Percentiles rank a stretch among this genome's conserved stretches.
Conservation (phyloP, 140 eudicot genomes). For the Erigeron philadelphicus region DNA sequence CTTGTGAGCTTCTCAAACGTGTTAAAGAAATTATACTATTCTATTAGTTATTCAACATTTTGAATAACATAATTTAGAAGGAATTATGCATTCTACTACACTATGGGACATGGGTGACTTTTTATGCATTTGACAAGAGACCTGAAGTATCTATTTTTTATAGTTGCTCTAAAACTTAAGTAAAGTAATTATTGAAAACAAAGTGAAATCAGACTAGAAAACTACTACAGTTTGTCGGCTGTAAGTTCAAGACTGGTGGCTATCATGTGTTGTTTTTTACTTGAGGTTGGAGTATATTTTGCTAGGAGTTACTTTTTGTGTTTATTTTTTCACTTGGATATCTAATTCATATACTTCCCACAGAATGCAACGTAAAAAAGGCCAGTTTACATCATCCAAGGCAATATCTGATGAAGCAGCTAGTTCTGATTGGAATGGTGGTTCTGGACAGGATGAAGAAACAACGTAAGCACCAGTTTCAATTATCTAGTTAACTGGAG, state of each 20-base stretch:
- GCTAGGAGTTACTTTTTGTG: background rate
- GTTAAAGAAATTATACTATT: too few relatives aligned
- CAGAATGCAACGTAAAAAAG: conserved; percentile 96
- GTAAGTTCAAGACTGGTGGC: background rate
- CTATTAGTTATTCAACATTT: too few relatives aligned
- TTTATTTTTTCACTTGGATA: background rate
- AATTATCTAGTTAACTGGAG: background rate
- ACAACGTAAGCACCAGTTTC: conserved; percentile 46
- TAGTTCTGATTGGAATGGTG: conserved; percentile 66
- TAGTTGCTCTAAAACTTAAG: background rate
- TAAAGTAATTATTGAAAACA: background rate
- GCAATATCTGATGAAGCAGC: conserved; percentile 61
- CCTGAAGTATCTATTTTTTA: too few relatives aligned
- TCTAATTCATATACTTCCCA: conserved; percentile 2
- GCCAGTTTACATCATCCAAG: conserved; percentile 86
- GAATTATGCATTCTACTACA: background rate
- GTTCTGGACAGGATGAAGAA: conserved; percentile 60
- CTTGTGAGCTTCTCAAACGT: too few relatives aligned
- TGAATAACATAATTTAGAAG: too few relatives aligned
- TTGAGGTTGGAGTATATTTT: background rate
- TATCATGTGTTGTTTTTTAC: background rate
- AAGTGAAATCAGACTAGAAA: background rate
- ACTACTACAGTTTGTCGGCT: background rate
- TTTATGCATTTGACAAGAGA: too few relatives aligned
- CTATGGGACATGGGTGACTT: too few relatives aligned